Base-by-base conservation (phyloP, 163 green algal species). In the Volvox carteri region DNA sequence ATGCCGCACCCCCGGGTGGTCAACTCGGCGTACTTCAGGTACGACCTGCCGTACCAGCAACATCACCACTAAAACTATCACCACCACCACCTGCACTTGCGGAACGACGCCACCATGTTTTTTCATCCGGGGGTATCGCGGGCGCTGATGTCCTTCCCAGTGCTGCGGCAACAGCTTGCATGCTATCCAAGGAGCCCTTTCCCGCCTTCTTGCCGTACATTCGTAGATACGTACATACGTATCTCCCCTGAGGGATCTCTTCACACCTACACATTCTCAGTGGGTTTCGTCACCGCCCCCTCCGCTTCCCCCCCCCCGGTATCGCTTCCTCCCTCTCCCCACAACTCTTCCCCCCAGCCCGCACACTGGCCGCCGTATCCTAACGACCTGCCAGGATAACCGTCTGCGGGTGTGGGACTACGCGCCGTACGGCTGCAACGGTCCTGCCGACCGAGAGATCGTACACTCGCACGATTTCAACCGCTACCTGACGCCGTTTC, bases 311-410 rank as follows among this genome's bases (percentile, higher is more conserved):
- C 35, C 37, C 8, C 18, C 8, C 19, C 67, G 67, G 50, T 58
- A 58, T 58, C 50, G 12, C 12, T 25, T 58, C 16, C 50, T 12
- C 16, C 16, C 16, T 16, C 50, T 16, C 50, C 23, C n/a, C 23
- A 41, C 23, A 8, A 19, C 60, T 72, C 60, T 30, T 56, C 68
- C 35, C 25, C 42, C 73, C 65, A 87, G 83, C n/a, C 90, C 91
- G 23, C 30, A 89, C 46, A 93, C 90, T 16, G 93, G 97, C 33
- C 90, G 88, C 42, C 96, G 97, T 91, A 95, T 99, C 25, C 84
- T 99, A 73, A 98, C 95, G 19, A 99, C 97, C 37, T 97, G 95
- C 87, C 95, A 91, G 91, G 94, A 97, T 90, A 98, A 98, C 91
- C 89, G 96, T 30, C 86, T 99, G 83, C 92, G 96, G 0, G 94